Evolutionary conservation across 1,139 yeast species (phyloP).

Genomic region (Pichia sp.): DNA sequence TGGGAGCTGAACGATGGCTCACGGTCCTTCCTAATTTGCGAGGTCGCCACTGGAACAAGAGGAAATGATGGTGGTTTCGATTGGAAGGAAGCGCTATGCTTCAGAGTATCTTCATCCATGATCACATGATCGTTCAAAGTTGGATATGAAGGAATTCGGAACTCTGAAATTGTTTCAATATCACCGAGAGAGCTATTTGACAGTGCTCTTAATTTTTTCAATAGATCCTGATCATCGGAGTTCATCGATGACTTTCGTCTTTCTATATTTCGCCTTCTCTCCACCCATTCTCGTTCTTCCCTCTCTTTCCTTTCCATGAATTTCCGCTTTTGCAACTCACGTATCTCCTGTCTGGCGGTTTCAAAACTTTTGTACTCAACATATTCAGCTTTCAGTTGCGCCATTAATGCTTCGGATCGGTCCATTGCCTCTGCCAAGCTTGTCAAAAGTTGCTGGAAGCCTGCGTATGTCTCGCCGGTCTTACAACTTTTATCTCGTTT

Average conservation of each 20-base stretch:
- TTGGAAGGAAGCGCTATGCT: neutral
- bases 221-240: constrained; percentile 14
- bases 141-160: constrained; percentile 10
- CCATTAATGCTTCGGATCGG: constrained; percentile 33
- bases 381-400: constrained; percentile 28
- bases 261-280: constrained; percentile 5
- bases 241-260: constrained; percentile 14
- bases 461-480: constrained; percentile 17
- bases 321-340: constrained; percentile 18
- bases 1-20: neutral
- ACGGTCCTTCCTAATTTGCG: neutral
- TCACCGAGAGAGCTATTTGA: constrained; percentile 15
- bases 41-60: neutral
- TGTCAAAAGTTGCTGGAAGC: constrained; percentile 18
- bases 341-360: constrained; percentile 18
- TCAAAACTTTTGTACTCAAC: constrained; percentile 22
- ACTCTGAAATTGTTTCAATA: neutral
- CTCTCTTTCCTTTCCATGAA: constrained; percentile 8
- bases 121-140: constrained; percentile 13
- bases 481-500: constrained; percentile 18
- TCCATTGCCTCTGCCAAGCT: constrained; percentile 30
- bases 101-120: constrained; percentile 10
- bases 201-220: constrained; percentile 19
- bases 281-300: constrained; percentile 6
- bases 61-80: too few species aligned